Evolutionary conservation across 1,284 basidiomycete species (phyloP), one percentile per base, ranked within the genome.

Genomic region (Phellinidium pouzarii): DNA sequence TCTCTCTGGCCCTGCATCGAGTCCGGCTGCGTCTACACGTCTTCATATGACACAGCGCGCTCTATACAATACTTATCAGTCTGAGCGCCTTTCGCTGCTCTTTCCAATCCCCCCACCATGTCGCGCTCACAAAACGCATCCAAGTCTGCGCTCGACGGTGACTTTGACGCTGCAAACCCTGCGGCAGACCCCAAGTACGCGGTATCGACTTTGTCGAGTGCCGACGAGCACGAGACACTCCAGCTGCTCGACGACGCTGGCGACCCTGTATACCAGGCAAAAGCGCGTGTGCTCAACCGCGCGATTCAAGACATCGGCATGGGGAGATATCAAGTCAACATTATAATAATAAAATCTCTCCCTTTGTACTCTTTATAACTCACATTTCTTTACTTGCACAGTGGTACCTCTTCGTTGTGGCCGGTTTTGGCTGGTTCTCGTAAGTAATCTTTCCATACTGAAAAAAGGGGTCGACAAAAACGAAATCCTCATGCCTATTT

Each of bases 361-460:
- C 14, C 36, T 5, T 14, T 22, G 19, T 22, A 20, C 29, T 23
- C 17, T 20, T 4, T 25, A 11, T 38, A 17, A 8, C 37, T 7
- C n/a, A 17, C 37, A 38, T 25, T 53, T 42, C 19, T 48, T 2
- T 20, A n/a, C 27, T 29, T 25, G 0, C 8, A 22, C 44, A 77
- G 75, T 76, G 75, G 71, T 68, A 65, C 54, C 64, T 83, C 34
- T 80, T 81, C 61, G 42, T 79, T 50, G 77, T 81, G 14, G 72
- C 77, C 14, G 79, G 79, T 4, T 82, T 85, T 66, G 83, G 82
- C 45, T 85, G 82, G 80, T 73, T 85, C 59, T 80, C 82, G 79
- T 82, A 64, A 66, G 80, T 71, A 23, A 4, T 6, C 31, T 36
- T 20, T 42, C 25, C n/a, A n/a, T n/a, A 17, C 19, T 26, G 23